Evolutionary conservation across 352 stramenopile species (phyloP).

Genomic region (Plasmopara muralis): DNA sequence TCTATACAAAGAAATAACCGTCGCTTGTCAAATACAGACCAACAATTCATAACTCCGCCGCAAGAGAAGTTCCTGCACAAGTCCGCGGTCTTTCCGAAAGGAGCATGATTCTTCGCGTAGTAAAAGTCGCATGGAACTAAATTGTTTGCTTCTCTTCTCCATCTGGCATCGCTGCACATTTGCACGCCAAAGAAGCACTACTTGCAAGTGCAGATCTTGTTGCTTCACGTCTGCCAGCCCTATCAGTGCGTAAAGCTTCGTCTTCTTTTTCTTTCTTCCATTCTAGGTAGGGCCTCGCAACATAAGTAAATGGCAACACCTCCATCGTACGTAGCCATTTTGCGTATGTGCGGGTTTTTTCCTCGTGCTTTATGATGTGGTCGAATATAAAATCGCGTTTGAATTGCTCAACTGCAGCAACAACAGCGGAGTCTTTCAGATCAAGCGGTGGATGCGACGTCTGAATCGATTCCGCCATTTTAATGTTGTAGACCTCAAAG

Average conservation of each 20-base stretch:
- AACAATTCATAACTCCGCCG: neutral
- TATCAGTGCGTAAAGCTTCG: slow-evolving; percentile 30
- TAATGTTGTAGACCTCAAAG: slow-evolving; percentile 84
- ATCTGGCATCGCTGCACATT: neutral
- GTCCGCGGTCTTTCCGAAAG: neutral
- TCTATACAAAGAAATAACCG: neutral
- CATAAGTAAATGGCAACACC: slow-evolving; percentile 64
- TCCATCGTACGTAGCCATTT: slow-evolving; percentile 76
- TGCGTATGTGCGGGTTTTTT: slow-evolving; percentile 65
- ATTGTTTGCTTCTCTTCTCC: neutral
- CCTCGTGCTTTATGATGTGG: slow-evolving; percentile 81
- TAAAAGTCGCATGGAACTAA: neutral
- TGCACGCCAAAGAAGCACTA: slow-evolving; percentile 5
- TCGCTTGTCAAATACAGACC: neutral
- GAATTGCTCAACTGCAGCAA: slow-evolving; percentile 58
- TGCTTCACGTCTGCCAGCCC: slow-evolving; percentile 34
- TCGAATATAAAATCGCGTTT: slow-evolving; percentile 74
- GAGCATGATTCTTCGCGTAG: neutral
- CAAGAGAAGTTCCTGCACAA: neutral
- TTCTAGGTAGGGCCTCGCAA: slow-evolving; percentile 40
- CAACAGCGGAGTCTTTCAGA: slow-evolving; percentile 47
- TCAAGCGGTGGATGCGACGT: slow-evolving; percentile 59
- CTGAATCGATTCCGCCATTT: slow-evolving; percentile 62
- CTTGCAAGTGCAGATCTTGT: slow-evolving; percentile 25
- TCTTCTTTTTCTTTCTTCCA: slow-evolving; percentile 81